Evolutionary conservation across 805 yeast genomes (phyloP).

Genomic region (Saccharomycopsis capsularis): DNA sequence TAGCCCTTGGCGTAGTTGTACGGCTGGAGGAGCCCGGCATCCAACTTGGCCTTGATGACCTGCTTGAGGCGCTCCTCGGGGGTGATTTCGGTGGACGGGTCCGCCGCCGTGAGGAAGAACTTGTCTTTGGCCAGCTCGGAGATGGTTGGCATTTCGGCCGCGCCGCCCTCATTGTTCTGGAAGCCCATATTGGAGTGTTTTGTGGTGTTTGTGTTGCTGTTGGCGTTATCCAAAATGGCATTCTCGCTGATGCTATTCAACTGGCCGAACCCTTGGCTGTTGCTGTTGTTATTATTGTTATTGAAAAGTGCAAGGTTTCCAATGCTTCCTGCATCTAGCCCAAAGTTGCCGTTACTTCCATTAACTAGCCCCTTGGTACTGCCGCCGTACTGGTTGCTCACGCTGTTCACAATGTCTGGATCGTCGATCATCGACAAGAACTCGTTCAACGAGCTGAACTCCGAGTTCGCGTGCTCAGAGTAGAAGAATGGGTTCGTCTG

Average conservation of each 20-base stretch:
- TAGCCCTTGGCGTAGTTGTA: constrained; percentile 93
- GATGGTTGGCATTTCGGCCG: constrained; percentile 15
- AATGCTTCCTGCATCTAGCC: background rate
- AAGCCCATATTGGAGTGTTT: constrained; percentile 7
- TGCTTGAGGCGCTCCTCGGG: constrained; percentile 91
- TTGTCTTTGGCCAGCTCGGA: constrained; percentile 81
- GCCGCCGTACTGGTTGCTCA: constrained; percentile 11
- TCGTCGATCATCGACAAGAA: constrained; percentile 87
- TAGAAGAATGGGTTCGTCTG: constrained; percentile 71
- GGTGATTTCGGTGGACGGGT: constrained; percentile 88
- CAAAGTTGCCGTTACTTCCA: background rate
- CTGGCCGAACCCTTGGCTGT: constrained; percentile 17
- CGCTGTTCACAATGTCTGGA: constrained; percentile 54
- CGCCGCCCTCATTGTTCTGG: constrained; percentile 1
- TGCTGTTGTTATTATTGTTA: constrained; percentile 4
- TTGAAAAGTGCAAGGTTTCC: background rate
- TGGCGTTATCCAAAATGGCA: background rate
- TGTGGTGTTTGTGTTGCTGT: constrained; percentile 19
- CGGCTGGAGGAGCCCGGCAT: constrained; percentile 88
- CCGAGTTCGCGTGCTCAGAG: constrained; percentile 90
- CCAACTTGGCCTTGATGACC: constrained; percentile 88
- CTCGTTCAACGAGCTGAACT: constrained; percentile 83
- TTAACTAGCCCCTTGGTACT: background rate
- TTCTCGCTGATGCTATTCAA: constrained; percentile 15
- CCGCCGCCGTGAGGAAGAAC: constrained; percentile 93